Conservation (phyloP, 2,329 filamentous ascomycete species). For the Magnaporthales sp. region DNA sequence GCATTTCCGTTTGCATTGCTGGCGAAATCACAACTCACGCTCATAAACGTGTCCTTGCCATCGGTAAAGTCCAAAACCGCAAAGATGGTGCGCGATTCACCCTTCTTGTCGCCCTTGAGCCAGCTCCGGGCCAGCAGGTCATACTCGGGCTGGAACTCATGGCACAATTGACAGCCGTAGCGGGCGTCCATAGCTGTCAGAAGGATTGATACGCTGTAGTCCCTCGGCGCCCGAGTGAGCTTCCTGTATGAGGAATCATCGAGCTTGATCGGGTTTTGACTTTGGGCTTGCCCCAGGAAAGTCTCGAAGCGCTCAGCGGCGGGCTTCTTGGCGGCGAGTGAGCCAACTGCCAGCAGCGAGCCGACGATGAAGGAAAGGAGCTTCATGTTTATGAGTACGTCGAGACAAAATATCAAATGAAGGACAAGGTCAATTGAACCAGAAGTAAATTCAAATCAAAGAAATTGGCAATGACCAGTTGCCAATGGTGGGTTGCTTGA, state of each 20-base stretch:
- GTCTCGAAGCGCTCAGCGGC: slow-evolving; percentile 55
- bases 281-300: slow-evolving; percentile 60
- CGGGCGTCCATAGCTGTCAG: slow-evolving; percentile 78
- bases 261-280: slow-evolving; percentile 64
- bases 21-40: slow-evolving; percentile 43
- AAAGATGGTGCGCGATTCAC: slow-evolving; percentile 66
- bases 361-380: slow-evolving; percentile 55
- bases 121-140: slow-evolving; percentile 79
- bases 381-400: slow-evolving; percentile 52
- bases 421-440: not conserved
- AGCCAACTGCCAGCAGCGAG: slow-evolving; percentile 47
- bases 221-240: slow-evolving; percentile 67
- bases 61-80: slow-evolving; percentile 81
- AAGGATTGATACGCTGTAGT: slow-evolving; percentile 76
- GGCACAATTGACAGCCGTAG: slow-evolving; percentile 79
- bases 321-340: slow-evolving; percentile 54
- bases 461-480: not conserved
- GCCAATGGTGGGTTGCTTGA: not conserved
- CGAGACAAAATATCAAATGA: not conserved
- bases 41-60: slow-evolving; percentile 77
- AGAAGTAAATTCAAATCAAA: not conserved
- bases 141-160: slow-evolving; percentile 92
- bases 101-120: slow-evolving; percentile 73
- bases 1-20: not conserved
- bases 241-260: slow-evolving; percentile 67